Evolutionary conservation across 768 basidiomycete genomes (phyloP), one percentile per base, ranked within the genome.

Genomic region (Calocybe indica): DNA sequence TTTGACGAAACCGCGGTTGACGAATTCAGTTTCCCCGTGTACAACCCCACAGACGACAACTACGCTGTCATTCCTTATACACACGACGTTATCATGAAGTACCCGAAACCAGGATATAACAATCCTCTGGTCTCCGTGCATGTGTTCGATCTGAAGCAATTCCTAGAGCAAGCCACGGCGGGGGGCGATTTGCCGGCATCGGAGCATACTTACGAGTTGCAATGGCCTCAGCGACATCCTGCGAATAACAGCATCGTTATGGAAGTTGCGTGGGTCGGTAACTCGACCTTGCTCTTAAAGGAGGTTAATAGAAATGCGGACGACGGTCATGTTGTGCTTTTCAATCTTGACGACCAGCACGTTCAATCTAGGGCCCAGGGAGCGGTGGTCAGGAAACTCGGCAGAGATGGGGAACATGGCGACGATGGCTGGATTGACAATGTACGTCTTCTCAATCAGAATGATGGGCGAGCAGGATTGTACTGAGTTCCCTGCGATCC

Each of bases 391-490:
- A 71, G 95, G 48, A 83, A 73, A 51, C 72, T 95, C 7, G 95
- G 93, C 4, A 77, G 80, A 59, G 60, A 83, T 33, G 95, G 91
- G 5, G 94, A 93, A 57, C 76, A 95, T 58, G 86, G 83, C 0
- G 95, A 96, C 58, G 81, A 82, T 34, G 96, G 96, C 1, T 99
- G 96, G 96, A 92, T 97, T 52, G 90, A 97, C 43, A 69, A 79
- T 51, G 92, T 91, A 53, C 51, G 85, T 71, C 30, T 39, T 31
- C 38, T 9, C 40, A 22, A 22, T 22, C 22, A 22, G 22, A 22
- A 22, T 22, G 22, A 22, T 22, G 22, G 22, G 4, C 22, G 22
- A 1, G 22, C 22, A 22, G 22, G 22, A 22, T 4, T 22, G 22
- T 22, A 22, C 22, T 22, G 22, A 22, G 22, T 22, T 22, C 22